A percentile compares a stretch with the other conserved stretches of the same genome.
Evolutionary conservation across 208 protist species (phyloP).

Genomic region (Strigomonas culicis): DNA sequence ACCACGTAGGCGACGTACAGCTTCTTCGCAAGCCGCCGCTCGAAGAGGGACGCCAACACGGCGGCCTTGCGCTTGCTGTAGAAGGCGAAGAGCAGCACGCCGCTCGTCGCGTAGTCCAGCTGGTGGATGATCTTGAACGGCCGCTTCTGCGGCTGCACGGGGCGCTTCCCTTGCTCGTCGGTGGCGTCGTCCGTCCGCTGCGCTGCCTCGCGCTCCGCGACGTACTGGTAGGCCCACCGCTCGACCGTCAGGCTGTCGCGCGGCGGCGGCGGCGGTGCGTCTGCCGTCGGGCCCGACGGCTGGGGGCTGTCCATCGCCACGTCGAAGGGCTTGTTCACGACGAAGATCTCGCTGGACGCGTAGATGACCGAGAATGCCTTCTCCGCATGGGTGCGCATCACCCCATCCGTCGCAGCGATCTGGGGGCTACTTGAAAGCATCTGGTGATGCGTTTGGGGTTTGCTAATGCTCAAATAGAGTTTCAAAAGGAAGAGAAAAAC

Average conservation of each 20-base stretch:
- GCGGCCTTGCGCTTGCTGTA: slow-evolving; percentile 66
- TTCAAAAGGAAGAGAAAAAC: background rate
- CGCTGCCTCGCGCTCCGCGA: slow-evolving; percentile 16
- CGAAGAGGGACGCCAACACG: background rate
- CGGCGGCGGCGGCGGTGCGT: background rate
- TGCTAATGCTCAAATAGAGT: background rate
- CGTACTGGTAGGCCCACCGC: slow-evolving; percentile 40
- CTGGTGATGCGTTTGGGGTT: background rate
- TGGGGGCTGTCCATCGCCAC: slow-evolving; percentile 67
- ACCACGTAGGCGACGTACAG: slow-evolving; percentile 81
- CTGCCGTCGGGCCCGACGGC: slow-evolving; percentile 10
- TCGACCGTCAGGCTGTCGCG: slow-evolving; percentile 38
- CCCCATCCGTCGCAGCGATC: background rate
- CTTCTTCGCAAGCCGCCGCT: slow-evolving; percentile 58
- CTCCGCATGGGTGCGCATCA: background rate
- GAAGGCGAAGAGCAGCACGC: slow-evolving; percentile 86
- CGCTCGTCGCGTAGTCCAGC: slow-evolving; percentile 89
- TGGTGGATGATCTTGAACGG: slow-evolving; percentile 90
- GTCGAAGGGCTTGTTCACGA: slow-evolving; percentile 85
- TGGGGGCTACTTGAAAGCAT: background rate
- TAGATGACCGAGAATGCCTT: slow-evolving; percentile 30
- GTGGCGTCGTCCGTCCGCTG: slow-evolving; percentile 14
- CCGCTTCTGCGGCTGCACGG: slow-evolving; percentile 33
- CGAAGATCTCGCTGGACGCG: slow-evolving; percentile 65
- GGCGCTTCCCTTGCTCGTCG: slow-evolving; percentile 12